A percentile compares a stretch with the other conserved stretches of the same genome.
Evolutionary conservation across 169 alveolate species (phyloP).

Genomic region (Eimeria tenella): DNA sequence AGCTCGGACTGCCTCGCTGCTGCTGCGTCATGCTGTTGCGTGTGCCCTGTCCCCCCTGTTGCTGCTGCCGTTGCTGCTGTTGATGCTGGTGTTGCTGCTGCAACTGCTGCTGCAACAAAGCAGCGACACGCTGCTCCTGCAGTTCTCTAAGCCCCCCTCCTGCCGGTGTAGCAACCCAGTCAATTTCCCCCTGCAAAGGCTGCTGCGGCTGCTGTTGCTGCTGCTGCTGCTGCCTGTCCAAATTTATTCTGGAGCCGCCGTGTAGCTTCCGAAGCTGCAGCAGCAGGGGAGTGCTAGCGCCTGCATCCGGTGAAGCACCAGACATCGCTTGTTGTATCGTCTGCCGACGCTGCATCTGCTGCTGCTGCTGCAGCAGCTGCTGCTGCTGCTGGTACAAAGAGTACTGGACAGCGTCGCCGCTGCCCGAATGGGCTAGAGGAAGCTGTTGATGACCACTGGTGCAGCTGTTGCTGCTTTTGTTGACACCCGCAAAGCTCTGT

Average conservation of each 20-base stretch:
- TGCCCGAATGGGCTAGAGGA: no score
- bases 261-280: conserved; percentile 36
- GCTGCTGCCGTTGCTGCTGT: conserved; percentile 7
- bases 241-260: conserved; percentile 14
- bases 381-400: background rate
- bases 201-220: background rate
- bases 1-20: background rate
- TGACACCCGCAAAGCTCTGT: background rate
- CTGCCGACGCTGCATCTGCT: background rate
- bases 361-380: background rate
- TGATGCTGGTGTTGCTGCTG: conserved; percentile 38
- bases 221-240: background rate
- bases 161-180: background rate
- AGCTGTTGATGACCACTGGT: background rate
- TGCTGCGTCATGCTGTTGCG: background rate
- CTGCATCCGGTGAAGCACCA: background rate
- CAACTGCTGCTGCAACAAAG: conserved; percentile 21
- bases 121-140: conserved; percentile 33
- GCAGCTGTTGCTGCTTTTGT: background rate
- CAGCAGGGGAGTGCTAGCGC: background rate
- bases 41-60: background rate
- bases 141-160: background rate
- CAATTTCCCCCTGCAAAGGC: background rate
- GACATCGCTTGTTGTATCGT: background rate
- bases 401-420: background rate